Percentiles rank a stretch among this genome's conserved stretches.
phyloP scores from a whole-genome alignment of 768 basidiomycete species.

The Sutorius australiensis region DNA sequence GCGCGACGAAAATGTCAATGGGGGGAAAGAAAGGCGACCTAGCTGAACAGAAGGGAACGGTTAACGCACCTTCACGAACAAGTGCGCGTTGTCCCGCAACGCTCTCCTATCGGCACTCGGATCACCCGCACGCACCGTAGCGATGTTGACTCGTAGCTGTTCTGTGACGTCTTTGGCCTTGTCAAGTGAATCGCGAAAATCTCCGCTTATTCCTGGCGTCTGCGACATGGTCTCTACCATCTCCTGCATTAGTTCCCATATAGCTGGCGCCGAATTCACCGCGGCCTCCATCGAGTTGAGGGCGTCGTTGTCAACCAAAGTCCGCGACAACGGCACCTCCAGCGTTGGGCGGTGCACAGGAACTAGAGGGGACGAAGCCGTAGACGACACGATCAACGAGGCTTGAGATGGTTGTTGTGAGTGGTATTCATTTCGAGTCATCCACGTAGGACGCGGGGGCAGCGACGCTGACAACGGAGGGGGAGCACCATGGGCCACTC shows the following conservation, averaged over 20 bases:
- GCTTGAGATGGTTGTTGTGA: slow-evolving; percentile 44
- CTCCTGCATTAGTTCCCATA: slow-evolving; percentile 81
- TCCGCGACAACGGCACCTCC: slow-evolving; percentile 54
- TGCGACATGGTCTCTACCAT: slow-evolving; percentile 60
- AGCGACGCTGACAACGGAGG: slow-evolving; percentile 11
- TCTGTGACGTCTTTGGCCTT: slow-evolving; percentile 63
- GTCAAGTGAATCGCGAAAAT: slow-evolving; percentile 52
- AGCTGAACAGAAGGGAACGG: background rate
- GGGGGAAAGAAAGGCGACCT: background rate
- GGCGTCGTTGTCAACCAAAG: slow-evolving; percentile 72
- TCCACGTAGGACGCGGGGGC: slow-evolving; percentile 10
- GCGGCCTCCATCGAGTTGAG: slow-evolving; percentile 75
- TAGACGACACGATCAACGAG: slow-evolving; percentile 39
- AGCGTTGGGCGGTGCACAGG: slow-evolving; percentile 33
- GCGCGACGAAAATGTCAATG: slow-evolving; percentile 8
- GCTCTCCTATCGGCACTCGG: slow-evolving; percentile 52
- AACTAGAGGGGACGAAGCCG: slow-evolving; percentile 32
- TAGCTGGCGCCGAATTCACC: slow-evolving; percentile 71
- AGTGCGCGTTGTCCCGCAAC: slow-evolving; percentile 72
- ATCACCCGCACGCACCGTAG: slow-evolving; percentile 54
- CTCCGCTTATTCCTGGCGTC: slow-evolving; percentile 37
- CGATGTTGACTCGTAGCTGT: slow-evolving; percentile 56
- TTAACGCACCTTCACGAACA: slow-evolving; percentile 70
- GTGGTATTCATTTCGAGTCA: slow-evolving; percentile 24
- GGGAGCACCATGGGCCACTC: slow-evolving; percentile 2